Evolutionary conservation across 441 rosid genomes (phyloP).

Genomic region (Pelargonium australe): DNA sequence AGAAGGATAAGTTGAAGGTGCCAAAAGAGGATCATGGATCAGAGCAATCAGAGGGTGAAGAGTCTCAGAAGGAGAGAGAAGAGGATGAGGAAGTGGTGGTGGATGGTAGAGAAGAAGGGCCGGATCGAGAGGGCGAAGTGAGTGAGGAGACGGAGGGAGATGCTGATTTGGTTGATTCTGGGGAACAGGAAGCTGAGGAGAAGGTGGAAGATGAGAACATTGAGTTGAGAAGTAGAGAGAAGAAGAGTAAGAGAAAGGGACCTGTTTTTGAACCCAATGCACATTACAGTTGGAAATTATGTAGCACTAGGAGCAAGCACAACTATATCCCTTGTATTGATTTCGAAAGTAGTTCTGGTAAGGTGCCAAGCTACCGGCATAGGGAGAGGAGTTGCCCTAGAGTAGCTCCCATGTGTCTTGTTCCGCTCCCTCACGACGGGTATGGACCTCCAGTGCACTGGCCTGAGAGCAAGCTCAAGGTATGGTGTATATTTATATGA

Average conservation of each 20-base stretch:
- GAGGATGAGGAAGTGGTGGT: conserved; percentile 44
- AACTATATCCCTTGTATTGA: conserved; percentile 97
- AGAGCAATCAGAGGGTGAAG: conserved; percentile 40
- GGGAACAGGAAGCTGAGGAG: conserved; percentile 40
- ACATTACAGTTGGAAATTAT: conserved; percentile 73
- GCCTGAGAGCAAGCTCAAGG: conserved; percentile 88
- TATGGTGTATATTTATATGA: conserved; percentile 23
- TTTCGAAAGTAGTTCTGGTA: conserved; percentile 53
- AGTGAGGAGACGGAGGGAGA: conserved; percentile 37
- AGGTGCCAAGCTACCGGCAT: conserved; percentile 66
- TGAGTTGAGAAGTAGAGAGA: conserved; percentile 24
- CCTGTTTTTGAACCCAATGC: conserved; percentile 82
- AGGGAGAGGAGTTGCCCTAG: conserved; percentile 88
- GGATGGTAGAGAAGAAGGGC: conserved; percentile 47
- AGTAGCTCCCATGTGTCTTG: conserved; percentile 68
- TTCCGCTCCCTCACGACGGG: conserved; percentile 78
- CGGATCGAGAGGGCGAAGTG: conserved; percentile 35
- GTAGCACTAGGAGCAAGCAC: conserved; percentile 82
- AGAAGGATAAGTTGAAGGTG: conserved; percentile 29
- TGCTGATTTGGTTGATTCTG: conserved; percentile 36
- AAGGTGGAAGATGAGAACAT: conserved; percentile 41
- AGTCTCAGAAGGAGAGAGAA: conserved; percentile 37
- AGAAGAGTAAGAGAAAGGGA: conserved; percentile 71
- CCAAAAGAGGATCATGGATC: conserved; percentile 31
- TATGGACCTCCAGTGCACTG: conserved; percentile 64